A percentile compares a stretch with the other conserved stretches of the same genome.
Conservation (phyloP, 2,329 filamentous ascomycete genomes). For the Aspergillus sp. region DNA sequence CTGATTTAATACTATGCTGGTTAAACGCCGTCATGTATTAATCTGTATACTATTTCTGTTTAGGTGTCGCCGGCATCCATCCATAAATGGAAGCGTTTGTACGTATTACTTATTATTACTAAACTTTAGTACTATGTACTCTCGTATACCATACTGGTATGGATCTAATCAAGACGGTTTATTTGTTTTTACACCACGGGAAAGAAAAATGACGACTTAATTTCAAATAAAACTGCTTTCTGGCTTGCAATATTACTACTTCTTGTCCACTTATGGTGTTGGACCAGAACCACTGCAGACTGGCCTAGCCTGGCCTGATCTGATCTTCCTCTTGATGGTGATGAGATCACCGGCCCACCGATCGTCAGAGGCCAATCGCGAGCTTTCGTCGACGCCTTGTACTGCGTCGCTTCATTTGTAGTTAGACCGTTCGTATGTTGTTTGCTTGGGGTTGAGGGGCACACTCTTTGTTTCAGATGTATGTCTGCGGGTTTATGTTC, state of each 20-base stretch:
- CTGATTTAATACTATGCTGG: neutral
- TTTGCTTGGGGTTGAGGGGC: neutral
- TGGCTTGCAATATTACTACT: neutral
- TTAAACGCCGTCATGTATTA: neutral
- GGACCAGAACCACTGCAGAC: neutral
- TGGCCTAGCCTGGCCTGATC: neutral
- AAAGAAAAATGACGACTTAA: neutral
- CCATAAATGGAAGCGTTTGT: neutral
- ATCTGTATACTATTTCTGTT: neutral
- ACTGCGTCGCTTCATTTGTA: neutral
- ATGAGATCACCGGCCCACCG: neutral
- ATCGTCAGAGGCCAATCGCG: neutral
- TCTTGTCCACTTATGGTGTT: neutral
- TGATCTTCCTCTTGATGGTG: neutral
- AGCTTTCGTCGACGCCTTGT: neutral
- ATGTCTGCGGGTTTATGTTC: neutral
- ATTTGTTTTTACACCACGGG: neutral
- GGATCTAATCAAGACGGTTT: neutral
- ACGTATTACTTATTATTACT: neutral
- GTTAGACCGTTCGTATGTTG: neutral
- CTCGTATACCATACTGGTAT: constrained; percentile 3
- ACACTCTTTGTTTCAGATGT: neutral
- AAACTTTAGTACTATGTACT: neutral
- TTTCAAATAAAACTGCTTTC: neutral
- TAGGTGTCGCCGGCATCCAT: neutral